These are phyloP conservation scores for Pseudopithomyces maydicus DNA, from an alignment of 2,329 filamentous ascomycete species.

Conservation along the genomic window DNA sequence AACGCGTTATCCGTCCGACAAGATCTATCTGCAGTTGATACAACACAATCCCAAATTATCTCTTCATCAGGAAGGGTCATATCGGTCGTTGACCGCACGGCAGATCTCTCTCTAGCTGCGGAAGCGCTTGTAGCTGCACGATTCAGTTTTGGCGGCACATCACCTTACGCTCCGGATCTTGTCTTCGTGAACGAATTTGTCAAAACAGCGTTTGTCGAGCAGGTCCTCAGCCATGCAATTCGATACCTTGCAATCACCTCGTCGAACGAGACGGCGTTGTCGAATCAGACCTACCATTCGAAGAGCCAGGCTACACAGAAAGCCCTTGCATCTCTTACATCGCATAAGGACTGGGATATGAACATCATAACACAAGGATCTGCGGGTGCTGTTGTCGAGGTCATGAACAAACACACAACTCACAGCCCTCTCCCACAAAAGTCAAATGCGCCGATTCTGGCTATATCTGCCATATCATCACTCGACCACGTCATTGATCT, in stretches of 20 bases:
- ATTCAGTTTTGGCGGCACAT: slow-evolving; percentile 61
- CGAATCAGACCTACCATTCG: slow-evolving; percentile 7
- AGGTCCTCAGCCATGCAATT: slow-evolving; percentile 49
- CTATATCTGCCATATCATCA: slow-evolving; percentile 54
- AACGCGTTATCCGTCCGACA: slow-evolving; percentile 42
- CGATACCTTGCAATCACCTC: slow-evolving; percentile 23
- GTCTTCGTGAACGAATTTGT: slow-evolving; percentile 69
- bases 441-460: slow-evolving; percentile 49
- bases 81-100: slow-evolving; percentile 66
- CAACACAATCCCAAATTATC: slow-evolving; percentile 37
- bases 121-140: slow-evolving; percentile 58
- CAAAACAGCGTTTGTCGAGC: slow-evolving; percentile 60
- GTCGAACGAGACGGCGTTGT: slow-evolving; percentile 3
- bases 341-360: slow-evolving; percentile 24
- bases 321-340: slow-evolving; percentile 14
- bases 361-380: slow-evolving; percentile 29
- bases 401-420: slow-evolving; percentile 28
- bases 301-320: slow-evolving; percentile 13
- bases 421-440: slow-evolving; percentile 38
- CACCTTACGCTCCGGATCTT: slow-evolving; percentile 66
- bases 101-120: slow-evolving; percentile 60
- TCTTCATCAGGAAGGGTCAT: slow-evolving; percentile 49
- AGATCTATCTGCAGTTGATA: slow-evolving; percentile 17
- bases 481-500: slow-evolving; percentile 62
- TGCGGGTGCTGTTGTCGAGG: slow-evolving; percentile 23